Percentiles rank a stretch among this genome's conserved stretches.
phyloP scores from a whole-genome alignment of 495 filamentous ascomycete species.

The Hyphodiscus hymeniophilus region DNA sequence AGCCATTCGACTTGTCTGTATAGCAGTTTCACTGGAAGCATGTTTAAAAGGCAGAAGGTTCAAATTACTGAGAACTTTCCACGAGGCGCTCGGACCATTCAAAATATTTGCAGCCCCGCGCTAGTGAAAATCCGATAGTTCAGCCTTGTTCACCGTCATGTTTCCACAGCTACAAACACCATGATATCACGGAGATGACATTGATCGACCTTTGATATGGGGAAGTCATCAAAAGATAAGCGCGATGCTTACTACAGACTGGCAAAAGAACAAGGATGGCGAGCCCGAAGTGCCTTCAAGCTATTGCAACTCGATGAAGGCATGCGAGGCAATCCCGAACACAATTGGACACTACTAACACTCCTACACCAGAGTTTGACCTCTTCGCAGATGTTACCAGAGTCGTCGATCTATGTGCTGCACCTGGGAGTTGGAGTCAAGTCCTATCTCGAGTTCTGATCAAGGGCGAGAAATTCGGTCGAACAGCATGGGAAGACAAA shows the following conservation, averaged over 20 bases:
- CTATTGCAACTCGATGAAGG: conserved; percentile 88
- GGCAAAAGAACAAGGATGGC: conserved; percentile 97
- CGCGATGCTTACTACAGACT: conserved; percentile 95
- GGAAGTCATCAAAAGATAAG: conserved; percentile 98
- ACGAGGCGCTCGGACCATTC: neutral
- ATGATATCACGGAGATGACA: neutral
- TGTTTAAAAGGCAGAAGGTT: neutral
- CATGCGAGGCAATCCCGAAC: conserved; percentile 11
- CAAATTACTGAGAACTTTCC: conserved; percentile 1
- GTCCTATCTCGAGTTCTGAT: conserved; percentile 88
- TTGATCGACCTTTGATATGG: conserved; percentile 48
- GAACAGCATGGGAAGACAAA: conserved; percentile 76
- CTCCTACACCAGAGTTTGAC: conserved; percentile 61
- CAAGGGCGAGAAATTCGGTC: conserved; percentile 82
- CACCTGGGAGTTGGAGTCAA: conserved; percentile 94
- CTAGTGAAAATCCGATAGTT: neutral
- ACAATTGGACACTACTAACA: conserved; percentile 20
- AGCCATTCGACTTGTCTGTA: conserved; percentile 9
- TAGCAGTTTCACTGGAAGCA: neutral
- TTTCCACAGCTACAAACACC: neutral
- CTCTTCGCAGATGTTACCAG: conserved; percentile 81
- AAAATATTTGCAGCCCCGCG: conserved; percentile 3
- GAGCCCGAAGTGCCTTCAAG: conserved; percentile 93
- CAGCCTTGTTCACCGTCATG: conserved; percentile 12
- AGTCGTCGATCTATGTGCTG: conserved; percentile 93